phyloP scores from a whole-genome alignment of 2,329 filamentous ascomycete species.

The Zopfia rhizophila region DNA sequence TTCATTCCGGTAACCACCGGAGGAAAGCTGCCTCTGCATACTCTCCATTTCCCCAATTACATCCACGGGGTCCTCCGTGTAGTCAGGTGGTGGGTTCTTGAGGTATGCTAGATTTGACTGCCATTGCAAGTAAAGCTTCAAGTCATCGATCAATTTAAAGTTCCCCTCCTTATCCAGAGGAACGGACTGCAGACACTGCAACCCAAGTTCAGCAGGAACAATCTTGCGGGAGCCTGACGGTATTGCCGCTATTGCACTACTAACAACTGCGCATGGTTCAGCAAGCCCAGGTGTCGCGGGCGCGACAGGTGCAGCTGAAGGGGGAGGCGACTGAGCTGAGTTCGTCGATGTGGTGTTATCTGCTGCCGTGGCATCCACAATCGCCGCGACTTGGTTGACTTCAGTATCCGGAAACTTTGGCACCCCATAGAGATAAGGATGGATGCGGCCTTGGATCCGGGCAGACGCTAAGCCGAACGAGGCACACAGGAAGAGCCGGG shows the following conservation, averaged over 20 bases:
- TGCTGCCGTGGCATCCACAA: constrained; percentile 34
- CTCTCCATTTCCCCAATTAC: constrained; percentile 49
- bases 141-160: constrained; percentile 43
- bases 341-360: constrained; percentile 27
- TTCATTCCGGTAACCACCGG: constrained; percentile 47
- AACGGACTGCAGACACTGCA: constrained; percentile 49
- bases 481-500: constrained; percentile 30
- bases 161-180: constrained; percentile 49
- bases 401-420: constrained; percentile 40
- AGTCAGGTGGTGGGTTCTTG: constrained; percentile 49
- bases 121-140: constrained; percentile 50
- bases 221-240: constrained; percentile 38
- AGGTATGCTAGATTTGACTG: constrained; percentile 54
- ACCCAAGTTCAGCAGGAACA: constrained; percentile 46
- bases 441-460: constrained; percentile 31
- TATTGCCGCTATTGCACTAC: constrained; percentile 36
- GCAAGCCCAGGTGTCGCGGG: constrained; percentile 27
- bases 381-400: constrained; percentile 37
- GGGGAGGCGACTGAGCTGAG: constrained; percentile 24
- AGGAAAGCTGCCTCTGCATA: constrained; percentile 43
- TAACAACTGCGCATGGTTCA: constrained; percentile 47
- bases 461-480: constrained; percentile 31
- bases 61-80: constrained; percentile 52
- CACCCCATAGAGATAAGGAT: constrained; percentile 47
- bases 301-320: constrained; percentile 23